Conservation (phyloP, 208 protist genomes). For the Wallacemonas sp. region DNA sequence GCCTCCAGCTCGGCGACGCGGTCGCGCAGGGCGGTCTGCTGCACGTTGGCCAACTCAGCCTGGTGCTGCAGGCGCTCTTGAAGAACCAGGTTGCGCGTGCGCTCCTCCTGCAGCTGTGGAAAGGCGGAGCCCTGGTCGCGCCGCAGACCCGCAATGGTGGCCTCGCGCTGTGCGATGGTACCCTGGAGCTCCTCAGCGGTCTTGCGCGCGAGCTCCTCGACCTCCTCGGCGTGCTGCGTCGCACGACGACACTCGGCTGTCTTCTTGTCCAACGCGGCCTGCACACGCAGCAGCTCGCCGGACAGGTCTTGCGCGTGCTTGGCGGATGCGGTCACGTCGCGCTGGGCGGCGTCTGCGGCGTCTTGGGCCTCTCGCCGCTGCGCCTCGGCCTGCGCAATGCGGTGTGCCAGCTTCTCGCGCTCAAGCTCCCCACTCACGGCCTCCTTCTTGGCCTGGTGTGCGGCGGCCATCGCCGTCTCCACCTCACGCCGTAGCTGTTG, state of each 20-base stretch:
- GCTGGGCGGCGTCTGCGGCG: constrained; percentile 21
- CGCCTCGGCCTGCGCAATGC: constrained; percentile 13
- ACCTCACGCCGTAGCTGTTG: constrained; percentile 7
- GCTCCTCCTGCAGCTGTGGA: constrained; percentile 48
- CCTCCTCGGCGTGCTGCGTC: constrained; percentile 50
- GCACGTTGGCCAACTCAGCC: constrained; percentile 30
- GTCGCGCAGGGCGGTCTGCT: constrained; percentile 27
- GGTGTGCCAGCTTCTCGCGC: constrained; percentile 22
- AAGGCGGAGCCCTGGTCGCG: constrained; percentile 43
- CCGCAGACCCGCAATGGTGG: constrained; percentile 47
- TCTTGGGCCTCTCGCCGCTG: constrained; percentile 10
- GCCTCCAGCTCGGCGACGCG: constrained; percentile 29
- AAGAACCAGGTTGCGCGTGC: constrained; percentile 39
- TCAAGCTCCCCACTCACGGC: constrained; percentile 9
- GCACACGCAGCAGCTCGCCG: constrained; percentile 30
- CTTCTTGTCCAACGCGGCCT: constrained; percentile 33
- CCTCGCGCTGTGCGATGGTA: constrained; percentile 37
- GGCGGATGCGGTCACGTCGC: constrained; percentile 13
- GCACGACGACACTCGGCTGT: constrained; percentile 40
- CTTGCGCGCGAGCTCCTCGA: constrained; percentile 51
- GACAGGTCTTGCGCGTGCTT: constrained; percentile 1
- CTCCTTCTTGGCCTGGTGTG: constrained; percentile 19
- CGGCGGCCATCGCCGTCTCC: neutral
- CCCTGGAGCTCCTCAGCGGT: constrained; percentile 52
- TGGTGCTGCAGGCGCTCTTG: constrained; percentile 55